Base-by-base conservation (phyloP, 768 basidiomycete genomes). In the Amanita muscaria region DNA sequence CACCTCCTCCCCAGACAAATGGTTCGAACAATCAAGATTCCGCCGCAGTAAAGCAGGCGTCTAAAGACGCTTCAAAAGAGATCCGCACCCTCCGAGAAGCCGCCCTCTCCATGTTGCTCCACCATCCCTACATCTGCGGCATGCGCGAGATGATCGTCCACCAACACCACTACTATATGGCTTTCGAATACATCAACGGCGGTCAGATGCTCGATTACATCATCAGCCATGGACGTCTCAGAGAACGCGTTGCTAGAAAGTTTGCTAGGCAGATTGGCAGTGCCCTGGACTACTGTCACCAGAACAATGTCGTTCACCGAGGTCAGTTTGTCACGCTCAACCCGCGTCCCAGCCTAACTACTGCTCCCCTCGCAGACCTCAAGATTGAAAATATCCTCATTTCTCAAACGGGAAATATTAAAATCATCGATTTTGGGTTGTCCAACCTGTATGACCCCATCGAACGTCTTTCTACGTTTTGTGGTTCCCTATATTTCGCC, bases 301-400 rank as follows among this genome's bases (percentile, higher is more conserved):
- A 81, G 56, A 99, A 98, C 63, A 96, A 82, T 53, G 93, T 98
- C 57, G 94, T 98, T 9, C 96, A 99, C 63, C 87, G 96, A 52
- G 89, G 82, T 83, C 36, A 49, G 67, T 56, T 19, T 44, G 40
- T 34, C n/a, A n/a, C 32, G 11, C 1, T 38, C 34, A 35, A 5
- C 23, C 2, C 19, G 5, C 12, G 24, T 18, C 36, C 1, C 24
- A 30, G 43, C 47, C 12, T 29, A 37, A 39, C 25, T 40, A 15
- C 44, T 50, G 29, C 33, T 34, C 19, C 49, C 35, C 40, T 36
- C 49, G 15, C 49, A 79, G 84, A 99, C 69, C 83, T 99, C 53
- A 99, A 99, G 72, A 99, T 99, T 59, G 94, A 99, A 66, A 98
- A 97, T 68, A 99, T 99, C 56, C 84, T 99, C 59, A 98, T 99